A percentile compares a stretch with the other conserved stretches of the same genome.
These are phyloP conservation scores for Sparassis latifolia DNA, from an alignment of 1,284 basidiomycete species.

Conservation along the genomic window DNA sequence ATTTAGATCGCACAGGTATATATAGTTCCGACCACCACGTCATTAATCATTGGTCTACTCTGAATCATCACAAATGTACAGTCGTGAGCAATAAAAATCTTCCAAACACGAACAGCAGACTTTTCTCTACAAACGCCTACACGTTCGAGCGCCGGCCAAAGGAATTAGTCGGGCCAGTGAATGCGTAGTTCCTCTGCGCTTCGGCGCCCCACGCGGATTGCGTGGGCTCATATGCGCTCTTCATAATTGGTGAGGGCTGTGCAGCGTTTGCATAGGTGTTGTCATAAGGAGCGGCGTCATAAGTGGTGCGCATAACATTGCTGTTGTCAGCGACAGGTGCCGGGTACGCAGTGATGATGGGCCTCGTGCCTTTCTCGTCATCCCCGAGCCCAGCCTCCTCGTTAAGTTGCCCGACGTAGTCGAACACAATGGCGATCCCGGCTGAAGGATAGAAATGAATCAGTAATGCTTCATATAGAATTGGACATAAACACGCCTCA, in stretches of 20 bases:
- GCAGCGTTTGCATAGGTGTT: neutral
- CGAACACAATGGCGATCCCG: slow-evolving; percentile 25
- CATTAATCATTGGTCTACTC: slow-evolving; percentile 12
- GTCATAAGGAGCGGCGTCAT: slow-evolving; percentile 13
- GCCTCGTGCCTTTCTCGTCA: slow-evolving; percentile 11
- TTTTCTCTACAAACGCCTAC: neutral
- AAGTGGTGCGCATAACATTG: slow-evolving; percentile 16
- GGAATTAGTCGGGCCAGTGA: slow-evolving; percentile 13
- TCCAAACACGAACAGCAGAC: neutral
- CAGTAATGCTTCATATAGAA: neutral
- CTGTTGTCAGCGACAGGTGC: slow-evolving; percentile 1
- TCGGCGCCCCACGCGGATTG: slow-evolving; percentile 1
- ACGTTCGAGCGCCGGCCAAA: slow-evolving; percentile 6
- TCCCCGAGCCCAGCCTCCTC: slow-evolving; percentile 18
- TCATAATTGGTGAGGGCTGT: slow-evolving; percentile 8
- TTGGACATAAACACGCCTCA: slow-evolving; percentile 22
- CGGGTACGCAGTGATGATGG: slow-evolving; percentile 12
- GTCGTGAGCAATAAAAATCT: slow-evolving; percentile 1
- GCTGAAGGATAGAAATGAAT: slow-evolving; percentile 10
- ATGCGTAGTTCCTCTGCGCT: slow-evolving; percentile 16
- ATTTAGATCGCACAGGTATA: neutral
- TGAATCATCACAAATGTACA: slow-evolving; percentile 4
- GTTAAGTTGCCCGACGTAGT: slow-evolving; percentile 24
- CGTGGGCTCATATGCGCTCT: slow-evolving; percentile 7
- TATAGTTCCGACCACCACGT: slow-evolving; percentile 6